Evolutionary conservation across 2,329 filamentous ascomycete species (phyloP).

Genomic region (Penicillium occitanis): DNA sequence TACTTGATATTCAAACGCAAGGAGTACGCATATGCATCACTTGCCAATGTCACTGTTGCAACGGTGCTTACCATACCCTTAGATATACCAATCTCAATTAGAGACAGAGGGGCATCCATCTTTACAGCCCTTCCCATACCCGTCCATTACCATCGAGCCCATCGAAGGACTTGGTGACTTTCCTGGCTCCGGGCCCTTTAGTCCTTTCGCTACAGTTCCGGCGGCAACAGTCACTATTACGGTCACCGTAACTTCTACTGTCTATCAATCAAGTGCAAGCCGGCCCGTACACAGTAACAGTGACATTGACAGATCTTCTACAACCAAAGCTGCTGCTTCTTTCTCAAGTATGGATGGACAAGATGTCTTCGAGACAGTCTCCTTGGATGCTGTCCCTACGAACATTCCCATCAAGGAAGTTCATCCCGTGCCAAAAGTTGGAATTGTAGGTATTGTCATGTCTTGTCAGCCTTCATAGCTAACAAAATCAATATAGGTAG

Average conservation of each 20-base stretch:
- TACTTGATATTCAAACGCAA: conserved; percentile 29
- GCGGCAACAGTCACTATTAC: conserved; percentile 14
- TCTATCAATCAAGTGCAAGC: background rate
- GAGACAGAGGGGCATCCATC: conserved; percentile 34
- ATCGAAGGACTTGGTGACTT: background rate
- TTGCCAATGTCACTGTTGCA: background rate
- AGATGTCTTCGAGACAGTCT: conserved; percentile 46
- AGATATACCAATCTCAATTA: conserved; percentile 35
- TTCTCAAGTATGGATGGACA: conserved; percentile 35
- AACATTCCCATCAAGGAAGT: conserved; percentile 42
- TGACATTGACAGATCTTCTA: background rate
- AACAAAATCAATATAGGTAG: conserved; percentile 29
- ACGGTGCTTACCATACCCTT: background rate
- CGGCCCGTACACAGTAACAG: background rate
- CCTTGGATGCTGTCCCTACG: conserved; percentile 38
- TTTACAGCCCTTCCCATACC: conserved; percentile 17
- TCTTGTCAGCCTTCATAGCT: background rate
- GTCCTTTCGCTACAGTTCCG: background rate
- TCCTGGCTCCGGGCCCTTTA: background rate
- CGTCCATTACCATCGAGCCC: background rate
- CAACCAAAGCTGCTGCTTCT: background rate
- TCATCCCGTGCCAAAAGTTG: conserved; percentile 44
- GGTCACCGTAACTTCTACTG: background rate
- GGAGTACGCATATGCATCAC: conserved; percentile 31
- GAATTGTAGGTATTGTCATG: conserved; percentile 36